Percentiles rank a stretch among this genome's conserved stretches.
These are phyloP conservation scores for Rhizopogon sp. DNA, from an alignment of 768 basidiomycete species.

Conservation along the genomic window DNA sequence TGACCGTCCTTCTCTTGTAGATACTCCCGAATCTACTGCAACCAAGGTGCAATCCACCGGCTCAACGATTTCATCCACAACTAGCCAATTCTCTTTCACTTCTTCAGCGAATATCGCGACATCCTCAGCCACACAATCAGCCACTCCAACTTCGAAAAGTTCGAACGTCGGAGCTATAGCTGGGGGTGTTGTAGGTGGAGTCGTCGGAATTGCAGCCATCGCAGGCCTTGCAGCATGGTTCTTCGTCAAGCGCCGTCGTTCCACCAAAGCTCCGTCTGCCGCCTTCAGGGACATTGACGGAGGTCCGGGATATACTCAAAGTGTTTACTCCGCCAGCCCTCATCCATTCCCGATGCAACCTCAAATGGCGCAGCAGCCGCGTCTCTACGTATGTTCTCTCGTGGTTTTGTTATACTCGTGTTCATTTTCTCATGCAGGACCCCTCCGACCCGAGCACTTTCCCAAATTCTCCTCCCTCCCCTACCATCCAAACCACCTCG, in stretches of 20 bases:
- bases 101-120: constrained; percentile 8
- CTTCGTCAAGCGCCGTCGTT: constrained; percentile 22
- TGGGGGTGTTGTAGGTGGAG: constrained; percentile 62
- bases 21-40: constrained; percentile 40
- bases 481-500: constrained; percentile 6
- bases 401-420: background rate
- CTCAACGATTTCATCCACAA: constrained; percentile 5
- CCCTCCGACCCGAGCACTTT: constrained; percentile 34
- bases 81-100: constrained; percentile 10
- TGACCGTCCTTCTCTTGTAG: constrained; percentile 14
- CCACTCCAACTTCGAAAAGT: constrained; percentile 3
- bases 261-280: constrained; percentile 15
- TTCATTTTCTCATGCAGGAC: constrained; percentile 18
- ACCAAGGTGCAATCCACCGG: constrained; percentile 25
- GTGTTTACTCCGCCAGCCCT: constrained; percentile 5
- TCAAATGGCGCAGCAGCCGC: constrained; percentile 16
- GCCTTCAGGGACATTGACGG: background rate
- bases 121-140: constrained; percentile 5
- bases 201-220: constrained; percentile 42
- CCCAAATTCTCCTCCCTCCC: constrained; percentile 22
- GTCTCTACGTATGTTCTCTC: constrained; percentile 23
- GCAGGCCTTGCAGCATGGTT: constrained; percentile 37
- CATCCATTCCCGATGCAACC: constrained; percentile 8
- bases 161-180: constrained; percentile 50
- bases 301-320: constrained; percentile 1